A percentile compares a stretch with the other conserved stretches of the same genome.
Evolutionary conservation across 495 filamentous ascomycete species (phyloP).

Genomic region (Paragyromitra xinjiangensis): DNA sequence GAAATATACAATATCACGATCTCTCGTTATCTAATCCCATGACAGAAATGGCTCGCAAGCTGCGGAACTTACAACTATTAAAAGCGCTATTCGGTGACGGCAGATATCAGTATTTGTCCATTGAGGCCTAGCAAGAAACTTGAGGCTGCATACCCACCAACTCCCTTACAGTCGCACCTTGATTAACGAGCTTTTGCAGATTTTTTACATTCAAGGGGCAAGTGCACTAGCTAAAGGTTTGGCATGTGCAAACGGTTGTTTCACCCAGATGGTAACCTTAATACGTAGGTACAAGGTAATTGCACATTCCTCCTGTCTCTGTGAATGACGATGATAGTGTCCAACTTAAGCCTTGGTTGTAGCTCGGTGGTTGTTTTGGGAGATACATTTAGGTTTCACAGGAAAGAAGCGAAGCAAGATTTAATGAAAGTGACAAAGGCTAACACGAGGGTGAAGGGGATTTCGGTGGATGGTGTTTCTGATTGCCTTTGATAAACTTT

Average conservation of each 20-base stretch:
- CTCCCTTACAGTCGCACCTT: not conserved
- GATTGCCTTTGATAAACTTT: too few species aligned
- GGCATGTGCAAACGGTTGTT: not conserved
- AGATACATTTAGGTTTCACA: too few species aligned
- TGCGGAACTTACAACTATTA: too few species aligned
- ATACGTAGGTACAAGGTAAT: not conserved
- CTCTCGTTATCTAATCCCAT: too few species aligned
- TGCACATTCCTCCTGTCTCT: not conserved
- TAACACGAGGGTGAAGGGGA: not conserved
- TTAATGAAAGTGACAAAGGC: not conserved
- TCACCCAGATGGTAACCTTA: not conserved
- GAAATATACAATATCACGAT: too few species aligned
- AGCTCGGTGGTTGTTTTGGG: too few species aligned
- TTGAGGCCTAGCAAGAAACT: constrained; percentile 4
- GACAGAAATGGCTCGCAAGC: too few species aligned
- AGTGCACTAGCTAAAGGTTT: not conserved
- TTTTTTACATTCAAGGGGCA: not conserved
- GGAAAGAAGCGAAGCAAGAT: not conserved
- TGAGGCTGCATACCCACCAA: constrained; percentile 3
- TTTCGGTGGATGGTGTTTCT: not conserved
- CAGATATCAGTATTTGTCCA: not conserved
- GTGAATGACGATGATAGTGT: too few species aligned
- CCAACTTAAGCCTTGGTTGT: too few species aligned
- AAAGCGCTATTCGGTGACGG: not conserved
- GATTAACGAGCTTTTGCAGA: not conserved